These are phyloP conservation scores for Vachellia pachyceras DNA, from an alignment of 306 rosid species.

Conservation along the genomic window DNA sequence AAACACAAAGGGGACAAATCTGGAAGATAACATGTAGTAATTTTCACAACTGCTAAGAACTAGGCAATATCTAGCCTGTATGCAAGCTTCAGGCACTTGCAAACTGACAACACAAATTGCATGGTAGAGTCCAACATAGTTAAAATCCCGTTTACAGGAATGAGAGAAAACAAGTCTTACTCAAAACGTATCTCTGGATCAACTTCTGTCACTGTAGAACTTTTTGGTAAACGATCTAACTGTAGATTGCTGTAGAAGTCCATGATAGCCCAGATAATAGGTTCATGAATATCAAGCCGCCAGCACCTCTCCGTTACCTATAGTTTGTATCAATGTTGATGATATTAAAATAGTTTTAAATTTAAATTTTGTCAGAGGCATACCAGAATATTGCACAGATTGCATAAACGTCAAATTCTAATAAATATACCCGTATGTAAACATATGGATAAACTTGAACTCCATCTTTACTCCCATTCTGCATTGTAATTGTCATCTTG, in stretches of 20 bases:
- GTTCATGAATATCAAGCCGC: slow-evolving; percentile 93
- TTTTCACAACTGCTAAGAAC: slow-evolving; percentile 8
- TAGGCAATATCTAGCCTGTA: slow-evolving; percentile 14
- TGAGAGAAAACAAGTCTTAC: slow-evolving; percentile 54
- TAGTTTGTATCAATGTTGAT: slow-evolving; percentile 42
- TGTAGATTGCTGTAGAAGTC: slow-evolving; percentile 80
- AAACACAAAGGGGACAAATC: too few relatives aligned
- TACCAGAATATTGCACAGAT: slow-evolving; percentile 26
- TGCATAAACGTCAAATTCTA: slow-evolving; percentile 36
- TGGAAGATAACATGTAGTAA: too few relatives aligned
- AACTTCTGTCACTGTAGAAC: slow-evolving; percentile 75
- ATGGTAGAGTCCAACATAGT: not conserved
- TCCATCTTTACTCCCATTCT: slow-evolving; percentile 85
- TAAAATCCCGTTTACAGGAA: not conserved
- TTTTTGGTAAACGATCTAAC: slow-evolving; percentile 82
- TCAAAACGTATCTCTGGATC: slow-evolving; percentile 95
- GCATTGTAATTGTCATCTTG: slow-evolving; percentile 85
- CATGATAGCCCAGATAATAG: slow-evolving; percentile 89
- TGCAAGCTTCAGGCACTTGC: slow-evolving; percentile 14
- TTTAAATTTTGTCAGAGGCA: slow-evolving; percentile 29
- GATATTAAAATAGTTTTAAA: slow-evolving; percentile 36
- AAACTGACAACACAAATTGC: not conserved
- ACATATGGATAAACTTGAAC: slow-evolving; percentile 86
- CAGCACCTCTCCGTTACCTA: slow-evolving; percentile 85
- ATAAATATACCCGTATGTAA: slow-evolving; percentile 74